A percentile compares a stretch with the other conserved stretches of the same genome.
Evolutionary conservation across 1,284 basidiomycete species (phyloP).

Genomic region (Macrocybe sp.): DNA sequence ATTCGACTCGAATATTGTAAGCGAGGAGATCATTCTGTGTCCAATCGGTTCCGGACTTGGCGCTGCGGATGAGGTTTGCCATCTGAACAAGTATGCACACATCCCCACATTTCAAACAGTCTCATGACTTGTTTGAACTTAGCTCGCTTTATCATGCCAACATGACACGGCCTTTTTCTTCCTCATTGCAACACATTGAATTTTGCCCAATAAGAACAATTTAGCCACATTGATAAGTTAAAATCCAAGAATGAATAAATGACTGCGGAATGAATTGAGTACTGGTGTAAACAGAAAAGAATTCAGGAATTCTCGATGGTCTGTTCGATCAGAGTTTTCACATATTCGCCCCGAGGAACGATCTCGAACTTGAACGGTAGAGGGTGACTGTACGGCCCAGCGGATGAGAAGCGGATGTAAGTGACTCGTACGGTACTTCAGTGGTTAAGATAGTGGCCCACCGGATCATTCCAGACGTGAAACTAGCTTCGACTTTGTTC

Average conservation of each 20-base stretch:
- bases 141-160: no score
- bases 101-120: no score
- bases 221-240: no score
- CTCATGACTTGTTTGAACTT: no score
- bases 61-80: background rate
- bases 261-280: no score
- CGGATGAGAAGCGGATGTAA: no score
- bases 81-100: background rate
- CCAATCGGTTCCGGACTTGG: slow-evolving; percentile 5
- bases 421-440: background rate
- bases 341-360: slow-evolving; percentile 23
- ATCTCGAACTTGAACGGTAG: slow-evolving; percentile 29
- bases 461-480: slow-evolving; percentile 44
- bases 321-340: slow-evolving; percentile 23
- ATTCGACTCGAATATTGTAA: slow-evolving; percentile 8
- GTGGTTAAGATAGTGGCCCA: slow-evolving; percentile 15
- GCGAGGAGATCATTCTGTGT: slow-evolving; percentile 4
- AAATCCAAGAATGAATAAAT: no score
- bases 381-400: slow-evolving; percentile 28
- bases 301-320: slow-evolving; percentile 9
- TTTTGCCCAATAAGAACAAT: no score
- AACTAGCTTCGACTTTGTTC: slow-evolving; percentile 27
- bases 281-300: no score
- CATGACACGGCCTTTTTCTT: no score
- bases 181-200: no score